Conservation (phyloP, 2,329 filamentous ascomycete genomes). For the Aspergillus unguis region DNA sequence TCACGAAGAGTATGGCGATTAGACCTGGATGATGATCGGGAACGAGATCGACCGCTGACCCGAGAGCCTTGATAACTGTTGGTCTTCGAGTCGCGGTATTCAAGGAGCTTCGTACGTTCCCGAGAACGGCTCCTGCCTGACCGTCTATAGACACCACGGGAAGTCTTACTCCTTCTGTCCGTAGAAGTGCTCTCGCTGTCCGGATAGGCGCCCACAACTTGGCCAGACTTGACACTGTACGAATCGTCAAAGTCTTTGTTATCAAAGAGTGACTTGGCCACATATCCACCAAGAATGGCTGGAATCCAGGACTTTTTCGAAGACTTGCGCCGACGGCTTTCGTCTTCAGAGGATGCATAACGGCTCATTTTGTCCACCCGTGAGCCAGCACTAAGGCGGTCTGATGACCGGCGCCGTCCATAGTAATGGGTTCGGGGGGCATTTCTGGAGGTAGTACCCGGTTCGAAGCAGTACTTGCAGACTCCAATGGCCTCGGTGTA, state of each 20-base stretch:
- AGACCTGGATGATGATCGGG: slow-evolving; percentile 35
- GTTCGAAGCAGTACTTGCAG: slow-evolving; percentile 64
- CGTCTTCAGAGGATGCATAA: slow-evolving; percentile 54
- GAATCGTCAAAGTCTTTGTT: slow-evolving; percentile 58
- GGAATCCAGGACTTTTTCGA: slow-evolving; percentile 53
- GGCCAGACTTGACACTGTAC: slow-evolving; percentile 57
- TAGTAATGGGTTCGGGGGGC: slow-evolving; percentile 62
- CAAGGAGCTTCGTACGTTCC: slow-evolving; percentile 32
- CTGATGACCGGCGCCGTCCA: slow-evolving; percentile 45
- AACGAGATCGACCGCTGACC: slow-evolving; percentile 32
- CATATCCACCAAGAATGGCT: slow-evolving; percentile 54
- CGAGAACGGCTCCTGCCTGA: slow-evolving; percentile 32
- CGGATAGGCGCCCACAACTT: slow-evolving; percentile 30
- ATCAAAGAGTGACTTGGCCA: slow-evolving; percentile 53
- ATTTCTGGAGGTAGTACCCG: slow-evolving; percentile 53
- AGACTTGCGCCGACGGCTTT: slow-evolving; percentile 45
- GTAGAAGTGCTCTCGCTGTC: slow-evolving; percentile 28
- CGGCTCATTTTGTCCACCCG: slow-evolving; percentile 60
- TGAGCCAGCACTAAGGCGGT: slow-evolving; percentile 41
- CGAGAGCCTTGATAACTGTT: slow-evolving; percentile 24
- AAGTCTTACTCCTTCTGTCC: slow-evolving; percentile 43
- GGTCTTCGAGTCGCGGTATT: slow-evolving; percentile 27
- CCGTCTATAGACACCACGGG: slow-evolving; percentile 38
- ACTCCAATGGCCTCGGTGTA: slow-evolving; percentile 66
- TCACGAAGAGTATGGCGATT: slow-evolving; percentile 30